Conservation (phyloP, 2,329 filamentous ascomycete species). For the Fusarium sp. region DNA sequence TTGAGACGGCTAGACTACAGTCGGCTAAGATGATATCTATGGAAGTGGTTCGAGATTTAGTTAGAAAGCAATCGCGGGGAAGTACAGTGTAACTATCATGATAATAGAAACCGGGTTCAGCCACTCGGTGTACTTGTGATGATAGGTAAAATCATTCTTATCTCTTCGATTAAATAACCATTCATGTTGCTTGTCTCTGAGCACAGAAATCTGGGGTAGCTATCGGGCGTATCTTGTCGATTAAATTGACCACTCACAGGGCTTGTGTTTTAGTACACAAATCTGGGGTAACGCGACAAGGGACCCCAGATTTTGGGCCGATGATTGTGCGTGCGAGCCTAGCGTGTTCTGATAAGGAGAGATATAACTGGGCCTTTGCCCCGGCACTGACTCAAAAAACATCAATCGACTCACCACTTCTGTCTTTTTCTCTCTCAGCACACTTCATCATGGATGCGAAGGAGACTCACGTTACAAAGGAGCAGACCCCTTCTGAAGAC, state of each 20-base stretch:
- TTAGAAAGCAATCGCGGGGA: not conserved
- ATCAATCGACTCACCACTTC: not conserved
- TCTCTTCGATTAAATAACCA: too few species aligned
- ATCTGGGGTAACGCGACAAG: constrained; percentile 10
- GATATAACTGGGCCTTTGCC: constrained; percentile 10
- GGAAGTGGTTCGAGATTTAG: not conserved
- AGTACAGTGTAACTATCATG: not conserved
- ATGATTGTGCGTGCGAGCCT: not conserved
- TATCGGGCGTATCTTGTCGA: constrained; percentile 19
- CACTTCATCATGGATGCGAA: not conserved
- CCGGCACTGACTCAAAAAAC: not conserved
- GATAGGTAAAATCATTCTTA: too few species aligned
- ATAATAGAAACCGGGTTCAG: not conserved
- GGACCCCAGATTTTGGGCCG: constrained; percentile 9
- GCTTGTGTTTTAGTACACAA: accelerated
- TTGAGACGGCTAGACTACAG: constrained; percentile 11
- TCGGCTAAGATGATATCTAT: constrained; percentile 11
- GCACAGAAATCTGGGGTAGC: too few species aligned
- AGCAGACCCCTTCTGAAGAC: not conserved
- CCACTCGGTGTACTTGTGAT: not conserved
- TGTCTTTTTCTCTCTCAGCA: not conserved
- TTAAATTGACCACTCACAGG: not conserved
- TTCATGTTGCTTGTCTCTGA: too few species aligned
- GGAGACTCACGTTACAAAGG: not conserved
- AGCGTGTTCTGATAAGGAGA: constrained; percentile 5